phyloP scores from a whole-genome alignment of 345 rosid genomes.

The Laguncularia racemosa region DNA sequence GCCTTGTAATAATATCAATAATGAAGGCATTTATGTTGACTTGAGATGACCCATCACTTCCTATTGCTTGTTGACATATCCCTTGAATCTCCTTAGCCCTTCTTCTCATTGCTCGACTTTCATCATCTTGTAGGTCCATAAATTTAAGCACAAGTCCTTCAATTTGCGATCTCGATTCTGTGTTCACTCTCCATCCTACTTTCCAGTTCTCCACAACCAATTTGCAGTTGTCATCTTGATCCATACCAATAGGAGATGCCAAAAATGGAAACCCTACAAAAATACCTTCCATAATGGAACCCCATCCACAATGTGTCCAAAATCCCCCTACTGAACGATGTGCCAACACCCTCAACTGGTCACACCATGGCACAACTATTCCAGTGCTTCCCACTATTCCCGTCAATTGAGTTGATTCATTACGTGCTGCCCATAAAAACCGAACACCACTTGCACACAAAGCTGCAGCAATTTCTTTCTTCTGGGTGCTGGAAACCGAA shows the following conservation, averaged over 20 bases:
- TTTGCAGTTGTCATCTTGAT: background rate
- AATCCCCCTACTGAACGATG: background rate
- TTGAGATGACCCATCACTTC: background rate
- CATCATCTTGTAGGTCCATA: background rate
- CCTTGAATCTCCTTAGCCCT: background rate
- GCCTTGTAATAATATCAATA: background rate
- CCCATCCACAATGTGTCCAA: background rate
- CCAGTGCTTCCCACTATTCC: no score
- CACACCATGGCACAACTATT: background rate
- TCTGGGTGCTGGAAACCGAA: no score
- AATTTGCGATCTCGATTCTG: background rate
- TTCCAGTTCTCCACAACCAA: slow-evolving; percentile 1
- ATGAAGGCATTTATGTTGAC: background rate
- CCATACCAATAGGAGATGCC: background rate
- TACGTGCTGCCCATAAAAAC: no score
- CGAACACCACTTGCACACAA: no score
- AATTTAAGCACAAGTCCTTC: background rate
- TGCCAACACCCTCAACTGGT: slow-evolving; percentile 1
- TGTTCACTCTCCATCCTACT: background rate
- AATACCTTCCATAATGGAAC: background rate
- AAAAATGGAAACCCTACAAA: background rate
- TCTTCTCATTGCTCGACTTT: background rate
- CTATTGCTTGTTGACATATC: background rate
- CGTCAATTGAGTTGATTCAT: no score
- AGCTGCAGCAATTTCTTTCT: no score